Percentiles rank a stretch among this genome's conserved stretches.
phyloP scores from a whole-genome alignment of 129 eudicot species.

The Saussurea involucrata region DNA sequence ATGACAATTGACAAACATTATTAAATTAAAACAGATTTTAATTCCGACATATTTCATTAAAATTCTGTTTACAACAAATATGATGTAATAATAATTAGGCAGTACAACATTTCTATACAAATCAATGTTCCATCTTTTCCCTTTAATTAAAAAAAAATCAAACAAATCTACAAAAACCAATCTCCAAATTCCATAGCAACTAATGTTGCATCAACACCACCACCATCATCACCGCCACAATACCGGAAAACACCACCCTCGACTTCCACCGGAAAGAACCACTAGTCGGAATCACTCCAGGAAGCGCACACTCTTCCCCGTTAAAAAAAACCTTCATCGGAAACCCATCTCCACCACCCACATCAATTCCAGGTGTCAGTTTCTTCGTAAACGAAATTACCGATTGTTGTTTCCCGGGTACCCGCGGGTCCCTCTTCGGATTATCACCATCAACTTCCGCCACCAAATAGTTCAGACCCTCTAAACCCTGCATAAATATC shows the following conservation, averaged over 20 bases:
- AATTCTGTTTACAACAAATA: background rate
- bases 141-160: conserved; percentile 26
- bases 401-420: conserved; percentile 95
- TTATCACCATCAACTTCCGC: conserved; percentile 59
- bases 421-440: conserved; percentile 53
- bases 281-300: conserved; percentile 49
- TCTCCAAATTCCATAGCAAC: conserved; percentile 7
- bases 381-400: conserved; percentile 86
- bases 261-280: conserved; percentile 20
- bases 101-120: conserved; percentile 37
- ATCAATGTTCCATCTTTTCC: conserved; percentile 19
- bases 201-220: conserved; percentile 34
- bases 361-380: conserved; percentile 47
- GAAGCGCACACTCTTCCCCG: conserved; percentile 89
- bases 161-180: conserved; percentile 42
- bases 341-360: conserved; percentile 75
- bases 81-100: background rate
- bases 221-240: conserved; percentile 31
- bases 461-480: conserved; percentile 77
- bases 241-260: conserved; percentile 5
- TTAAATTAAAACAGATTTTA: too few relatives aligned
- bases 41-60: too few relatives aligned
- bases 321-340: conserved; percentile 74
- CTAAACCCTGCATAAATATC: conserved; percentile 82
- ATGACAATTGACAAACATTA: too few relatives aligned